Percentiles rank a stretch among this genome's conserved stretches.
Evolutionary conservation across 1,284 basidiomycete species (phyloP).

Genomic region (Ustilago trichophora): DNA sequence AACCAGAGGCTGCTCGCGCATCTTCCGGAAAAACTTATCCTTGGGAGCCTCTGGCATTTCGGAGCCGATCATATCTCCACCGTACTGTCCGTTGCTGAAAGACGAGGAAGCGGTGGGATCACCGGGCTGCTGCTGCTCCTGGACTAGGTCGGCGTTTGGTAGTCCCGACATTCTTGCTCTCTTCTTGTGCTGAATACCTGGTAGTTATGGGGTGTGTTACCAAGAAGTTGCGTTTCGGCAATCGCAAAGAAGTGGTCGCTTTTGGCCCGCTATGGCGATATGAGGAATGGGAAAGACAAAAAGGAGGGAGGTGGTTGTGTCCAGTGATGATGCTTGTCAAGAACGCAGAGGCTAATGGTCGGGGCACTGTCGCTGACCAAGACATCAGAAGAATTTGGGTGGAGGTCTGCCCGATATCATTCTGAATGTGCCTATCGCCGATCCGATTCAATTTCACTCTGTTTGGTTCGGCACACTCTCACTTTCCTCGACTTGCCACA

Average conservation of each 20-base stretch:
- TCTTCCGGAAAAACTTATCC: slow-evolving; percentile 61
- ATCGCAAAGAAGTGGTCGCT: no score
- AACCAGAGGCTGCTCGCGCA: slow-evolving; percentile 63
- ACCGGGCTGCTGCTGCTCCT: slow-evolving; percentile 42
- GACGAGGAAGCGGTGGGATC: slow-evolving; percentile 4
- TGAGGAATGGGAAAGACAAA: no score
- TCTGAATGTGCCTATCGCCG: slow-evolving; percentile 1
- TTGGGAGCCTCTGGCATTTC: slow-evolving; percentile 40
- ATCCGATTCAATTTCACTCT: not conserved
- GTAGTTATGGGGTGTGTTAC: not conserved
- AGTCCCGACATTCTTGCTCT: slow-evolving; percentile 27
- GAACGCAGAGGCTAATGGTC: no score
- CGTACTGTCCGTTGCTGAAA: not conserved
- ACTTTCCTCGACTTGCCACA: no score
- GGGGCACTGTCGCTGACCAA: no score
- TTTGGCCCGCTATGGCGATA: no score
- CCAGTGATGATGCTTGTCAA: not conserved
- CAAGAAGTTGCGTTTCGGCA: not conserved
- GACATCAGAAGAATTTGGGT: not conserved
- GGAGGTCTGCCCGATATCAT: no score
- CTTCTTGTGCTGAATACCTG: not conserved
- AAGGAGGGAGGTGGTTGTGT: not conserved
- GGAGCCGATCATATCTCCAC: not conserved
- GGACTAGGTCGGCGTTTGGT: slow-evolving; percentile 27
- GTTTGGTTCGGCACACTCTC: no score